Base-by-base conservation (phyloP, 768 basidiomycete species). In the Pholiota molesta region DNA sequence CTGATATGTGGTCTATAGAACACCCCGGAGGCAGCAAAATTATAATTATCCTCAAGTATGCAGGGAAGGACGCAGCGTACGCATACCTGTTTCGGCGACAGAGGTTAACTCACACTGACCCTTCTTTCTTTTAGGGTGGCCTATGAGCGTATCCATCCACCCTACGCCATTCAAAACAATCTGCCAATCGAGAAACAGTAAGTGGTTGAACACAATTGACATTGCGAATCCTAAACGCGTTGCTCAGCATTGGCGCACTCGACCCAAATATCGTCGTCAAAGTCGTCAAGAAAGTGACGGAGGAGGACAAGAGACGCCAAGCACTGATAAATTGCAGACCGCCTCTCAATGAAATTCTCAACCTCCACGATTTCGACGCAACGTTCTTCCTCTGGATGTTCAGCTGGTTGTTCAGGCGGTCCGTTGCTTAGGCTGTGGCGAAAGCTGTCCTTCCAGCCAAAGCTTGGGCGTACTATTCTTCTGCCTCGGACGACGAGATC, bases 361-460 rank as follows among this genome's bases (percentile, higher is more conserved):
- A 91, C 69, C 74, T 99, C 69, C 95, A 98, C 73, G 96, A 99
- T 74, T 97, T 98, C 69, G 96, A 98, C 82, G 94, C 88, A 59
- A 26, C 29, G 77, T 63, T 59, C 9, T 13, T 57, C 42, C 8
- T 14, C 31, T 17, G 16, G 0, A n/a, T n/a, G n/a, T n/a, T n/a
- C n/a, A n/a, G n/a, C n/a, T n/a, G n/a, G n/a, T n/a, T n/a, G n/a
- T n/a, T n/a, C n/a, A n/a, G n/a, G n/a, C n/a, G n/a, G n/a, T n/a
- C n/a, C n/a, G n/a, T n/a, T n/a, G n/a, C n/a, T n/a, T n/a, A 94
- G 92, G 84, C 90, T 21, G 87, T 98, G 47, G 95, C 94, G 5
- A 91, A 84, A 73, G 78, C 79, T 65, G 88, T 92, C 19, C 87
- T 98, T 78, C 78, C 87, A 5, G 88, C 89, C 31, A 92, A 93